phyloP scores from a whole-genome alignment of 2,329 filamentous ascomycete species.

The Annulohypoxylon truncatum region DNA sequence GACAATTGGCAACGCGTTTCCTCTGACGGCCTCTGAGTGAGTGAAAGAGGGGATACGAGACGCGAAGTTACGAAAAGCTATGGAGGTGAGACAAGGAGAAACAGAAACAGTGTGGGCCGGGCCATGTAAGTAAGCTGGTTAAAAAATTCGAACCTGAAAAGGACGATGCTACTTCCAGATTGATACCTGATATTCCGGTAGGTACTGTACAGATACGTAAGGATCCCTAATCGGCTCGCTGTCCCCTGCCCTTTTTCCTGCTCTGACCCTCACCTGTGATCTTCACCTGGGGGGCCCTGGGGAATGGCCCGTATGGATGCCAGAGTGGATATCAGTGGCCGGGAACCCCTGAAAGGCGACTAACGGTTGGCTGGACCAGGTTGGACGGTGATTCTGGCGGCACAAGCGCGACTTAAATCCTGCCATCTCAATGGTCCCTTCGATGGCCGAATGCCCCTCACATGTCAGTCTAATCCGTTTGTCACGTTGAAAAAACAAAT shows the following conservation, averaged over 20 bases:
- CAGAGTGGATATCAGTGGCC: slow-evolving; percentile 33
- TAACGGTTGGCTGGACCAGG: slow-evolving; percentile 31
- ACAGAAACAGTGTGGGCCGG: slow-evolving; percentile 12
- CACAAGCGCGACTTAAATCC: slow-evolving; percentile 39
- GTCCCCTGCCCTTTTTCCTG: slow-evolving; percentile 15
- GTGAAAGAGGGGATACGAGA: slow-evolving; percentile 17
- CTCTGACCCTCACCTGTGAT: slow-evolving; percentile 40
- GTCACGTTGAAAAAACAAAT: slow-evolving; percentile 32
- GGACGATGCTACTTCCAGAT: slow-evolving; percentile 3
- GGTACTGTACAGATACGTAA: slow-evolving; percentile 13
- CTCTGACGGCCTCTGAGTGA: slow-evolving; percentile 3
- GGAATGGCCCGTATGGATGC: slow-evolving; percentile 37
- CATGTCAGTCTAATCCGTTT: slow-evolving; percentile 37
- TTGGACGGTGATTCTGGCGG: slow-evolving; percentile 34
- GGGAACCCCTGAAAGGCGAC: slow-evolving; percentile 34
- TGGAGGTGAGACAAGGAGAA: slow-evolving; percentile 32
- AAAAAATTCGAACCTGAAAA: slow-evolving; percentile 14
- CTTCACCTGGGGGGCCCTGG: slow-evolving; percentile 38
- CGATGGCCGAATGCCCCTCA: slow-evolving; percentile 34
- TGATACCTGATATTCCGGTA: slow-evolving; percentile 12
- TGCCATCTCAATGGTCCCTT: slow-evolving; percentile 24
- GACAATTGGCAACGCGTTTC: slow-evolving; percentile 34
- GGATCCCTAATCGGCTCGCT: slow-evolving; percentile 21
- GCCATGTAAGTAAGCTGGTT: slow-evolving; percentile 1
- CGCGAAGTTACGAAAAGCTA: slow-evolving; percentile 19